phyloP scores from a whole-genome alignment of 73 alveolate species.

The Stentor roeselii region DNA sequence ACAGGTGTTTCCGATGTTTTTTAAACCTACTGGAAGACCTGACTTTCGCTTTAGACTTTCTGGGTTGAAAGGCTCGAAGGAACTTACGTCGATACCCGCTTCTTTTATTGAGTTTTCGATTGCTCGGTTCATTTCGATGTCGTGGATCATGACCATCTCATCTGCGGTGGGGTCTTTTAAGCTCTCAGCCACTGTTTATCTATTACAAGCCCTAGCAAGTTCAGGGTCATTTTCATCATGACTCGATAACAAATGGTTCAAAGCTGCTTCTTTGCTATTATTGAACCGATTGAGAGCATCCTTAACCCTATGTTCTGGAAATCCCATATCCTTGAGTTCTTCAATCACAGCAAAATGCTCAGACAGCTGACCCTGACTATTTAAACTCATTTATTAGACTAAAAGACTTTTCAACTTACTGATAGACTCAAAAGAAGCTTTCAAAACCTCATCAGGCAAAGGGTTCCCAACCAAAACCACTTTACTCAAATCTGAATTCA shows the following conservation, averaged over 20 bases:
- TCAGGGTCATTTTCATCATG: constrained; percentile 16
- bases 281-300: constrained; percentile 19
- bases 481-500: too few relatives aligned
- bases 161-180: not conserved
- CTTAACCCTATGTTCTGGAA: not conserved
- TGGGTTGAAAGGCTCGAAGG: constrained; percentile 54
- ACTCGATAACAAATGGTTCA: not conserved
- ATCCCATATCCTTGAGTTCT: constrained; percentile 27
- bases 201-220: not conserved
- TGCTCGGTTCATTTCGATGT: not conserved
- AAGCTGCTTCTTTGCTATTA: constrained; percentile 9
- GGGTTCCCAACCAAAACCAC: too few relatives aligned
- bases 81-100: not conserved
- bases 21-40: constrained; percentile 65
- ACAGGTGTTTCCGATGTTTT: constrained; percentile 81
- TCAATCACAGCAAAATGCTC: too few relatives aligned
- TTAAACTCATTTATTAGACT: too few relatives aligned
- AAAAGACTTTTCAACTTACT: too few relatives aligned
- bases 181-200: not conserved
- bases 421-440: too few relatives aligned
- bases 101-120: not conserved
- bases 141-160: not conserved
- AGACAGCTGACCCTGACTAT: too few relatives aligned
- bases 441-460: too few relatives aligned
- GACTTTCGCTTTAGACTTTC: constrained; percentile 54